Percentiles rank a stretch among this genome's conserved stretches.
Conservation (phyloP, 345 rosid genomes). For the Crucihimalaya himalaica region DNA sequence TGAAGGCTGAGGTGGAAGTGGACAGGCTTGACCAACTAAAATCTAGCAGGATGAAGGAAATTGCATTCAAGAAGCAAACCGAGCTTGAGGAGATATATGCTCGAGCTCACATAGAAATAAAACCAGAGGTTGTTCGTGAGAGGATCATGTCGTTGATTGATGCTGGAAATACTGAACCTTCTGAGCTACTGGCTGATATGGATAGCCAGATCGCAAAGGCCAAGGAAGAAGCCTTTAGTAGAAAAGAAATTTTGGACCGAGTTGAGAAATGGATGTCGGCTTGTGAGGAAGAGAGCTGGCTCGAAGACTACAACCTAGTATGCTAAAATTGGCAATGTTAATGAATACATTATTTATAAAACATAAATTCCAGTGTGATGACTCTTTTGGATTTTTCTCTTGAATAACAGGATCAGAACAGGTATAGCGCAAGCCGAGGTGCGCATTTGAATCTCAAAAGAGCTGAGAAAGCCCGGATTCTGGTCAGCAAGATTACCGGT, state of each 20-base stretch:
- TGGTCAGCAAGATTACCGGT: conserved; percentile 96
- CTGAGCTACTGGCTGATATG: conserved; percentile 89
- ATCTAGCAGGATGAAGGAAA: conserved; percentile 93
- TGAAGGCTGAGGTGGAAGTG: conserved; percentile 90
- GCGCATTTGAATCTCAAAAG: conserved; percentile 99
- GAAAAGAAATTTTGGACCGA: conserved; percentile 92
- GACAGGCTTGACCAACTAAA: conserved; percentile 89
- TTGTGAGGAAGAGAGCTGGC: conserved; percentile 99
- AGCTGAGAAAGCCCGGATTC: conserved; percentile 84
- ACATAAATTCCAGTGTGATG: background rate
- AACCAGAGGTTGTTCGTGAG: conserved; percentile 79
- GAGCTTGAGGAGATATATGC: conserved; percentile 89
- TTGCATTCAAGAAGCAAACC: conserved; percentile 80
- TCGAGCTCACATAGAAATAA: conserved; percentile 75
- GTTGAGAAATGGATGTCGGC: conserved; percentile 99
- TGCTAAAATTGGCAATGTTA: background rate
- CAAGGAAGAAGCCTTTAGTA: conserved; percentile 83
- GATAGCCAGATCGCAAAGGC: conserved; percentile 83
- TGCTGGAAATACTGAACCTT: conserved; percentile 83
- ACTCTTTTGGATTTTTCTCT: conserved; percentile 4
- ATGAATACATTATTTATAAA: background rate
- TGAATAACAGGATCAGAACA: conserved; percentile 85
- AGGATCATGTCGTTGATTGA: conserved; percentile 78
- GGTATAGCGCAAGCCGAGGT: conserved; percentile 94
- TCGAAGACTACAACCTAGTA: conserved; percentile 93